Percentiles rank a stretch among this genome's conserved stretches.
Conservation (phyloP, 2,329 filamentous ascomycete species). For the Aspergillus pseudoterreus region DNA sequence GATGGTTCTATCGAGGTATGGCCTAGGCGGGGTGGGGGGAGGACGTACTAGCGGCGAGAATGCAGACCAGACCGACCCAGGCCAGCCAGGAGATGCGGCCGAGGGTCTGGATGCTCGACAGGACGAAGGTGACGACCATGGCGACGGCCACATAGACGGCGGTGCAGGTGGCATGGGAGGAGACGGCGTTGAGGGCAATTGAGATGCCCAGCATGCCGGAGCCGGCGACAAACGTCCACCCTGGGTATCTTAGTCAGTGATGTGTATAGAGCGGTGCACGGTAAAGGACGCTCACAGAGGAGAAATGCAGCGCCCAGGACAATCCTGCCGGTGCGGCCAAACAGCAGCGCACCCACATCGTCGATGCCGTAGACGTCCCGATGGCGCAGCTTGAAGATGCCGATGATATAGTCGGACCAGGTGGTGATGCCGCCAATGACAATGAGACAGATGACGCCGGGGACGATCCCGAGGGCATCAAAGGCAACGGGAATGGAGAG, state of each 20-base stretch:
- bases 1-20: background rate
- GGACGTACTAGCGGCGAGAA: conserved; percentile 16
- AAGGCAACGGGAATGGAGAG: conserved; percentile 47
- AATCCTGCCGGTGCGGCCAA: conserved; percentile 51
- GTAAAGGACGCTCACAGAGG: conserved; percentile 10
- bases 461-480: conserved; percentile 45
- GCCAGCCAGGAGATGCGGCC: conserved; percentile 32
- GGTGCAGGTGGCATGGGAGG: conserved; percentile 32
- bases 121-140: conserved; percentile 17
- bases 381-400: conserved; percentile 50
- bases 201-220: conserved; percentile 43
- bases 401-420: conserved; percentile 50
- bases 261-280: background rate
- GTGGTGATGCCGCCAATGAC: conserved; percentile 43
- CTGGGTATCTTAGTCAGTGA: conserved; percentile 1
- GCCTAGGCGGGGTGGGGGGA: background rate
- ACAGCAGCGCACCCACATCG: conserved; percentile 53
- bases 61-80: conserved; percentile 28
- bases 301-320: conserved; percentile 32
- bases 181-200: conserved; percentile 41
- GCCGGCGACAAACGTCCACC: conserved; percentile 38
- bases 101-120: conserved; percentile 35
- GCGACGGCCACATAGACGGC: conserved; percentile 24
- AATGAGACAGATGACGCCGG: conserved; percentile 44
- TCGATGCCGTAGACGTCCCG: conserved; percentile 57